phyloP scores from a whole-genome alignment of 2,329 filamentous ascomycete genomes.

The Plenodomus tracheiphilus region DNA sequence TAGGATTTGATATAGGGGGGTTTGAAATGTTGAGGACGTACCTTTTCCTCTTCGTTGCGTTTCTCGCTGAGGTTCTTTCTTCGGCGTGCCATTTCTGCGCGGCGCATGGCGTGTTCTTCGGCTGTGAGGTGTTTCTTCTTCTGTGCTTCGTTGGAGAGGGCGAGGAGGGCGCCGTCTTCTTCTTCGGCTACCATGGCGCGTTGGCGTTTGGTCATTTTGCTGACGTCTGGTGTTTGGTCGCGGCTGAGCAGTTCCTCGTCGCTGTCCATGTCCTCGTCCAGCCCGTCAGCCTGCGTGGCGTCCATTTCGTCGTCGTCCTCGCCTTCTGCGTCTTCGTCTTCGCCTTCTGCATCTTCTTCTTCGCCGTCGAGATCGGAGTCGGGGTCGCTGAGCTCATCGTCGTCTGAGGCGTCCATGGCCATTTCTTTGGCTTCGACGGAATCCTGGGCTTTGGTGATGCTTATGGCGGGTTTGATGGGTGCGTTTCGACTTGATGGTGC shows the following conservation, averaged over 20 bases:
- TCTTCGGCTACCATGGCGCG: conserved; percentile 60
- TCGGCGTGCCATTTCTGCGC: conserved; percentile 73
- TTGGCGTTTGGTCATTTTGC: conserved; percentile 70
- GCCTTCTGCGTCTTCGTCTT: conserved; percentile 46
- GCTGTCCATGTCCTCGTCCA: conserved; percentile 51
- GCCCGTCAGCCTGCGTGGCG: conserved; percentile 41
- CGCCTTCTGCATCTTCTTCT: conserved; percentile 54
- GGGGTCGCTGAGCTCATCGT: conserved; percentile 47
- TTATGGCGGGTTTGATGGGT: conserved; percentile 43
- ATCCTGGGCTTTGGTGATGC: conserved; percentile 39
- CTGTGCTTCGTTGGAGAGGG: conserved; percentile 68
- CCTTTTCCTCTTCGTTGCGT: conserved; percentile 78
- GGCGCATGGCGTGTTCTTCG: conserved; percentile 72
- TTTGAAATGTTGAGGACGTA: conserved; percentile 34
- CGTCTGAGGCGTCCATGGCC: conserved; percentile 53
- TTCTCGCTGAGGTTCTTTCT: conserved; percentile 76
- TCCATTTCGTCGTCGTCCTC: conserved; percentile 47
- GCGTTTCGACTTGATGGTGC: conserved; percentile 25
- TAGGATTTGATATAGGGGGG: not conserved
- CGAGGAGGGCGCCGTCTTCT: conserved; percentile 52
- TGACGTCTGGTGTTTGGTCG: conserved; percentile 64
- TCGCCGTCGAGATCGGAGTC: conserved; percentile 45
- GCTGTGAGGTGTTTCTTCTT: conserved; percentile 73
- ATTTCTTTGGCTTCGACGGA: conserved; percentile 56
- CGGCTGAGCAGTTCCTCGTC: conserved; percentile 59